Evolutionary conservation across 805 yeast genomes (phyloP), one percentile per base, ranked within the genome.

Genomic region (Kodamaea fukazawae): DNA sequence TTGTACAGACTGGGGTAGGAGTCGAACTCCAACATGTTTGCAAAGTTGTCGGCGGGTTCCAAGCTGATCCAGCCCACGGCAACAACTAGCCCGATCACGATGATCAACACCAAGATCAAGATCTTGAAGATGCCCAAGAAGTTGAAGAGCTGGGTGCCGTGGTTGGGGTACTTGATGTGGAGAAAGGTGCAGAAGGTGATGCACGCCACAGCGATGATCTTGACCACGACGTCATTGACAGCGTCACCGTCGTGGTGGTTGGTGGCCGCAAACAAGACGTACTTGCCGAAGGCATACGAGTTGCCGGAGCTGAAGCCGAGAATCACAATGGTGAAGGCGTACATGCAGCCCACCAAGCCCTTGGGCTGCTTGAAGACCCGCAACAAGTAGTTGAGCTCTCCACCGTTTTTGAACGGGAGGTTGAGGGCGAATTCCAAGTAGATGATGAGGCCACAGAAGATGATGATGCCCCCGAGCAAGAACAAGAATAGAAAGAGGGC

Each of bases 291-390:
- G 0, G 85, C 85, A 51, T 73, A 79, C 17, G 81, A 67, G 49
- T 81, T 81, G 2, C 83, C 81, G 5, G 83, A 74, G 41, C 82
- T 75, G 53, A 78, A 77, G 2, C 83, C 81, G 10, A 81, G 58
- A 16, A 79, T 47, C n/a, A 80, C 78, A 42, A 76, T 71, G 36
- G 71, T 72, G 32, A 78, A 71, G 3, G 82, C 74, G 44, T 67
- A 67, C 3, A 64, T 47, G 39, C 69, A 63, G 3, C 72, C 71
- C 27, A 54, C 52, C 16, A 67, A 48, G 7, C 71, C 67, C 32
- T 50, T 50, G 22, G 71, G 69, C 7, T 41, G 30, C 6, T 52
- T 50, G 44, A 65, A 66, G 2, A 63, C 61, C 20, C 70, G 54
- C 15, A 63, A 54, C 29, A 67, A 48, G 48, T 67, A 67, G 47